phyloP scores from a whole-genome alignment of 1,139 yeast genomes.

The Debaryomycetaceae sp. region DNA sequence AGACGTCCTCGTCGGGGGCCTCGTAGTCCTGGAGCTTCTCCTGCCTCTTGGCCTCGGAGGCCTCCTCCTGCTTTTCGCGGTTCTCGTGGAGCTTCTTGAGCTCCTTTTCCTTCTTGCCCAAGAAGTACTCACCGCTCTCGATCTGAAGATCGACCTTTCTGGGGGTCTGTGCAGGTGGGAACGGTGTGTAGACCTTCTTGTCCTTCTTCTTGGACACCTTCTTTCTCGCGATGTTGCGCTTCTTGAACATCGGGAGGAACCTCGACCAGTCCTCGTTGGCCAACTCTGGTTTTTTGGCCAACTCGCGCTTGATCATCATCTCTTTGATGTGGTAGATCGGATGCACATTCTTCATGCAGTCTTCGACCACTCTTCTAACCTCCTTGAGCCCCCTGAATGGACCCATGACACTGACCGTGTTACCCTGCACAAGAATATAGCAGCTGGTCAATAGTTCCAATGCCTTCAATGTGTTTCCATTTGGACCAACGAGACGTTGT shows the following conservation, averaged over 20 bases:
- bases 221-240: constrained; percentile 90
- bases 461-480: constrained; percentile 94
- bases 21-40: constrained; percentile 77
- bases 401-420: constrained; percentile 97
- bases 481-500: constrained; percentile 95
- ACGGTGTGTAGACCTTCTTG: constrained; percentile 93
- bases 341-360: constrained; percentile 93
- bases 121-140: constrained; percentile 97
- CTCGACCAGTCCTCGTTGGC: constrained; percentile 97
- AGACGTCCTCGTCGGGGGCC: constrained; percentile 78
- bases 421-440: constrained; percentile 94
- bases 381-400: constrained; percentile 91
- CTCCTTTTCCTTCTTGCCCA: constrained; percentile 80
- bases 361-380: constrained; percentile 91
- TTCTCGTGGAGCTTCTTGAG: constrained; percentile 70
- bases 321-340: constrained; percentile 97
- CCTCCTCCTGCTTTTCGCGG: constrained; percentile 72
- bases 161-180: constrained; percentile 98
- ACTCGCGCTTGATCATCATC: constrained; percentile 93
- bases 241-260: constrained; percentile 94
- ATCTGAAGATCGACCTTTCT: constrained; percentile 96
- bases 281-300: constrained; percentile 90
- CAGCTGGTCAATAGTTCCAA: constrained; percentile 89
- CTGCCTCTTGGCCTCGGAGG: constrained; percentile 58
- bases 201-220: constrained; percentile 52